Evolutionary conservation across 306 rosid species (phyloP), one percentile per base, ranked within the genome.

Genomic region (Begonia peltatifolia): DNA sequence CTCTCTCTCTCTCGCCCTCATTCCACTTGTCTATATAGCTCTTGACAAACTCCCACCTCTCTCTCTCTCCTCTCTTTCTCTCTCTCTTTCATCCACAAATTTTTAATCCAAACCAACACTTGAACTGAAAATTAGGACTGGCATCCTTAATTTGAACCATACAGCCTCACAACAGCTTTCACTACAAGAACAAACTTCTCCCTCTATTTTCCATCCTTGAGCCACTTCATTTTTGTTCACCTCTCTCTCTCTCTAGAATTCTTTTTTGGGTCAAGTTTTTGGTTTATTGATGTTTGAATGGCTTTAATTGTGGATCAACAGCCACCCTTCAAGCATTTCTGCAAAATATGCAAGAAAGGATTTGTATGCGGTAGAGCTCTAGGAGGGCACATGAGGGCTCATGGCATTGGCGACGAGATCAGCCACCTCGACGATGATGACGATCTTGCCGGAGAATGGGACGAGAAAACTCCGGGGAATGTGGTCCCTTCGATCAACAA

Each of bases 301-400:
- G 94, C 95, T 63, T 56, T 83, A 67, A 64, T 75, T 62, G 75
- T 75, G 50, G 88, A 76, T 63, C 77, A 68, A 56, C 77, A 75
- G 69, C 46, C 87, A 52, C 78, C 63, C 80, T 80, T 82, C 62
- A 90, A 90, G 64, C 82, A 90, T 63, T 79, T 90, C 16, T 90
- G 95, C 63, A 81, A 87, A 66, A 86, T 86, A 41, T 90, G 99
- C 81, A 86, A 86, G 60, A 90, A 81, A 65, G 95, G 99, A 1
- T 90, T 90, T 55, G 92, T 74, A 2, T 76, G 99, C 54, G 99
- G 99, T 13, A 74, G 99, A 72, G 99, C 99, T 15, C 46, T 90
- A 0, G 99, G 99, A 38, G 99, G 95, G 5, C 99, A 90, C 78
- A 90, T 90, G 99, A 86, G 94, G 71, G 95, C 99, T 0, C 99